Evolutionary conservation across 2,329 filamentous ascomycete genomes (phyloP).

Genomic region (Colletotrichum caudatum): DNA sequence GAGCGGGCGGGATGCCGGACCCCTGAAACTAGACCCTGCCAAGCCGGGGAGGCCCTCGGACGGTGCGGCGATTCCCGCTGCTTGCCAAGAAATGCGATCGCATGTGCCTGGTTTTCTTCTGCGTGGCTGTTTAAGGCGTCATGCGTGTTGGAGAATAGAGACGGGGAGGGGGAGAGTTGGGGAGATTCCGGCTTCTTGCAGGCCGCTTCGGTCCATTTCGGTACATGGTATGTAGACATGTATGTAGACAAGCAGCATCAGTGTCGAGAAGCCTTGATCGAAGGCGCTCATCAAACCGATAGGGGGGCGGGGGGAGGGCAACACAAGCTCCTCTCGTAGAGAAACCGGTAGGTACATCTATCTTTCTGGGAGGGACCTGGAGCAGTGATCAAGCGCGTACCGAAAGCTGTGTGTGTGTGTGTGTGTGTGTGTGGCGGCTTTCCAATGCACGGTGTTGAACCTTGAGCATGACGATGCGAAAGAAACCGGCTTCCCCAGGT

Average conservation of each 20-base stretch:
- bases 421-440: too few species aligned
- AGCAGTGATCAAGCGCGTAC: too few species aligned
- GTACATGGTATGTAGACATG: not conserved
- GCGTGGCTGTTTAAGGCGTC: not conserved
- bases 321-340: too few species aligned
- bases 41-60: slow-evolving; percentile 22
- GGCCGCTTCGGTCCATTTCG: too few species aligned
- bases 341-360: not conserved
- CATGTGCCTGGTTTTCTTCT: not conserved
- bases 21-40: slow-evolving; percentile 41
- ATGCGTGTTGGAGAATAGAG: not conserved
- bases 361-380: not conserved
- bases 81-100: slow-evolving; percentile 27
- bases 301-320: too few species aligned
- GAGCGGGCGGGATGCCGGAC: not conserved
- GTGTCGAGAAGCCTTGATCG: too few species aligned
- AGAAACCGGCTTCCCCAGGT: too few species aligned
- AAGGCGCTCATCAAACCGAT: not conserved
- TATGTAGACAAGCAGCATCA: not conserved
- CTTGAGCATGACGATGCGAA: too few species aligned
- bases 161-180: too few species aligned
- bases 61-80: slow-evolving; percentile 33
- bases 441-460: too few species aligned
- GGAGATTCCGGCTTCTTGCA: too few species aligned
- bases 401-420: too few species aligned